These are phyloP conservation scores for Daedaleopsis sinensis DNA, from an alignment of 768 basidiomycete genomes.

Conservation along the genomic window DNA sequence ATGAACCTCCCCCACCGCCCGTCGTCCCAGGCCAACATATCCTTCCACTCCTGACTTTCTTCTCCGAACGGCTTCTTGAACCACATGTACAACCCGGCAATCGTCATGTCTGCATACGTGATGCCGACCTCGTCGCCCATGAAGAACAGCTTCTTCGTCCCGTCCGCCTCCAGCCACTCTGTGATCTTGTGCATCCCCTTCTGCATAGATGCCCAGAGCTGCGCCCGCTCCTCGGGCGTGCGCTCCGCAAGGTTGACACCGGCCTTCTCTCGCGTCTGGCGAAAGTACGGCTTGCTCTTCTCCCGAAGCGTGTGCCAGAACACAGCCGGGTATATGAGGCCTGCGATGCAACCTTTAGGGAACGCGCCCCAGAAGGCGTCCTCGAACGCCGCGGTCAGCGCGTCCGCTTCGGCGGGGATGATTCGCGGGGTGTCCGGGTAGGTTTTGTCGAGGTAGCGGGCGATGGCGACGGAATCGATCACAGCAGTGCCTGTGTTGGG, in stretches of 20 bases:
- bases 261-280: constrained; percentile 34
- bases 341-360: background rate
- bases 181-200: constrained; percentile 32
- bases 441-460: constrained; percentile 30
- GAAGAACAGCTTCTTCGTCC: constrained; percentile 35
- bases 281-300: constrained; percentile 32
- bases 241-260: too few relatives aligned
- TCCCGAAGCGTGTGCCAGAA: background rate
- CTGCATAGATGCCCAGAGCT: constrained; percentile 32
- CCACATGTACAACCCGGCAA: constrained; percentile 41
- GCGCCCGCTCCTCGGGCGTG: constrained; percentile 28
- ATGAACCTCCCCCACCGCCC: constrained; percentile 43
- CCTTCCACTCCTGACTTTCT: constrained; percentile 36
- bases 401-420: constrained; percentile 35
- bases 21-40: constrained; percentile 38
- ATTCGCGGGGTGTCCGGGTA: constrained; percentile 35
- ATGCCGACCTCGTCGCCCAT: constrained; percentile 33
- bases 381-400: background rate
- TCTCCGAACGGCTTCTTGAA: constrained; percentile 31
- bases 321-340: constrained; percentile 19
- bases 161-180: constrained; percentile 34
- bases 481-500: constrained; percentile 22
- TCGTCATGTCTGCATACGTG: constrained; percentile 38
- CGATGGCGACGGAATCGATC: constrained; percentile 33
- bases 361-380: background rate